Evolutionary conservation across 1,284 basidiomycete genomes (phyloP), one percentile per base, ranked within the genome.

Genomic region (Singerocomus rubriflavus): DNA sequence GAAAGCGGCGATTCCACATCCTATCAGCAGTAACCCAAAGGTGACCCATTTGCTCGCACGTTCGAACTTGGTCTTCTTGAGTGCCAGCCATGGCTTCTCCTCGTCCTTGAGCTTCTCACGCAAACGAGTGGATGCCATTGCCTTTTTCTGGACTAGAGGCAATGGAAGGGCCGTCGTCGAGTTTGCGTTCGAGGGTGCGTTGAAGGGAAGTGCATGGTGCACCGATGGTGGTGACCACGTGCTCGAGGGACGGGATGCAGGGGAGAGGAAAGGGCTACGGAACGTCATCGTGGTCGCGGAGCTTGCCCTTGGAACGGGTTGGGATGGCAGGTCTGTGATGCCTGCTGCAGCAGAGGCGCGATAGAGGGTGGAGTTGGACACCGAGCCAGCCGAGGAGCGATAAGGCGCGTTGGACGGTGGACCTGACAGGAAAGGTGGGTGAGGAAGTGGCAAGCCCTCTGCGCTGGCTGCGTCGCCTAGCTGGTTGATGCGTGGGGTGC

Each of bases 191-290:
- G 72, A 67, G 17, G 68, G 62, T 37, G 46, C 54, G 48, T 39
- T 57, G 54, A 55, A 74, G 2, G 73, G 67, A 14, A 65, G 40
- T 0, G 17, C 26, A 27, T 53, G n/a, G n/a, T 58, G 48, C 33
- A 34, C 6, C 41, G 44, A 0, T 50, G 82, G 81, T 6, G 80
- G 84, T 0, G 77, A 71, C 85, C 84, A 86, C 0, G 83, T 55
- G 13, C 76, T 74, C 0, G 79, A 82, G 0, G 83, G 84, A 21
- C 85, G 75, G 4, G 82, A 83, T 6, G 82, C 76, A 0, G 85
- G 85, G 7, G 81, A 78, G 45, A 87, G 76, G 71, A 86, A 86
- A 0, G 85, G 81, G 0, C 79, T 71, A 25, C 84, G 80, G 71
- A 88, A 85, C n/a, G 51, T 57, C 71, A 73, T 63, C 39, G 64